Base-by-base conservation (phyloP, 2,329 filamentous ascomycete genomes). In the Zymoseptoria pseudotritici region DNA sequence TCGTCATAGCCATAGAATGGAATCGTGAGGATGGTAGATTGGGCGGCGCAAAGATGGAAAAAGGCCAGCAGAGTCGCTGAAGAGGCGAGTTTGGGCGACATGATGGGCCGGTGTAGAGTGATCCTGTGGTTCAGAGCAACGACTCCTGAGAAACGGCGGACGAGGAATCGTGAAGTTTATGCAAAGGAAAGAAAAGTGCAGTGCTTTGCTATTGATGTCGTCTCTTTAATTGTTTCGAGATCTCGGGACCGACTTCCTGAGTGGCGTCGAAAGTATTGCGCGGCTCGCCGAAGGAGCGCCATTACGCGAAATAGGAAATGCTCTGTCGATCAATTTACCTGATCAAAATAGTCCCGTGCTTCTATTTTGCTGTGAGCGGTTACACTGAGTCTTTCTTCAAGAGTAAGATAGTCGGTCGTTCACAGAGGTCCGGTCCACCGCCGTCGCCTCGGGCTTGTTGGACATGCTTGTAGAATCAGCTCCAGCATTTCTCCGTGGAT, bases 1-100 rank as follows among this genome's bases (percentile, higher is more conserved):
- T 36, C 53, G 55, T 67, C 63, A 55, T 66, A 68, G 61, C 64
- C 61, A 31, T 62, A 66, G 55, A 67, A 66, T n/a, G 64, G 62
- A 22, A 66, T 13, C n/a, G 57, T 54, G 42, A 66, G 59, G 52
- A 53, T 53, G 8, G 52, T 13, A n/a, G 22, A 29, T 19, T 53
- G 52, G 52, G 52, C 52, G 36, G 36, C 36, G 36, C 36, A 46
- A 2, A 46, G 36, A 46, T 46, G 36, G 36, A 46, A 6, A 46
- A 46, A 46, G 36, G 36, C 36, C 36, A 46, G 36, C 13, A 46
- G 36, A 6, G 13, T 46, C 11, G 36, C 13, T 7, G 36, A 46
- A n/a, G 36, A 46, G 13, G 36, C 36, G 36, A 46, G 36, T 13
- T 6, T n/a, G 3, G 13, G 13, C 11, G 13, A 17, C 36, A 46